A percentile compares a stretch with the other conserved stretches of the same genome.
Evolutionary conservation across 331 rosid genomes (phyloP).

Genomic region (Telfairia occidentalis): DNA sequence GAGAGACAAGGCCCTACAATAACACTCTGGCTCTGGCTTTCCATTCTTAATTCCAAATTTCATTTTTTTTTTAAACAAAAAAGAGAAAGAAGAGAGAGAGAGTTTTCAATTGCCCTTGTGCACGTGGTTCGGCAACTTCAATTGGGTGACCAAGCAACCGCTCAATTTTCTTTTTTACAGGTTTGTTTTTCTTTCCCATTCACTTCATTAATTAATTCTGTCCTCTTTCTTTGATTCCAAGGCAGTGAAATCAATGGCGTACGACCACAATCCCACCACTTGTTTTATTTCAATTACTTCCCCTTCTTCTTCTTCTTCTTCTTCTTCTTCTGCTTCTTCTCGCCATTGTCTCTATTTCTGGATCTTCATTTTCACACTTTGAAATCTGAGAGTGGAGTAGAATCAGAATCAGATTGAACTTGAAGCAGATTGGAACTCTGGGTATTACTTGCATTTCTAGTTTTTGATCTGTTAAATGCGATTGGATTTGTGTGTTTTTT

Average conservation of each 20-base stretch:
- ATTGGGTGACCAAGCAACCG: slow-evolving; percentile 42
- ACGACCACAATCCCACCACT: slow-evolving; percentile 24
- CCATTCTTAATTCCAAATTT: not conserved
- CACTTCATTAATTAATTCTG: not conserved
- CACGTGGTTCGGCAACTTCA: slow-evolving; percentile 67
- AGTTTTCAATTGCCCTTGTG: slow-evolving; percentile 26
- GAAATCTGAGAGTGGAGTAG: not conserved
- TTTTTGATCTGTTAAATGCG: slow-evolving; percentile 9
- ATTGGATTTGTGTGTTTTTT: slow-evolving; percentile 8
- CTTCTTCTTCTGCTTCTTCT: slow-evolving; percentile 14
- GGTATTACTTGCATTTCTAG: slow-evolving; percentile 18
- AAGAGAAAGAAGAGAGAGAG: slow-evolving; percentile 18
- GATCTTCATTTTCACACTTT: slow-evolving; percentile 24
- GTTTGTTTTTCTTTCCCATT: not conserved
- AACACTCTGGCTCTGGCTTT: not conserved
- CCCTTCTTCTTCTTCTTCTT: slow-evolving; percentile 26
- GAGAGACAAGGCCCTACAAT: slow-evolving; percentile 37
- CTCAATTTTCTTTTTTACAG: slow-evolving; percentile 16
- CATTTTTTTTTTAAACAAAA: not conserved
- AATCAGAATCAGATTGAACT: not conserved
- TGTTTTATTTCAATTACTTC: slow-evolving; percentile 23
- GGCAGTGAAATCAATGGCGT: slow-evolving; percentile 21
- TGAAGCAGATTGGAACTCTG: not conserved
- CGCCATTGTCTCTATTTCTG: slow-evolving; percentile 17
- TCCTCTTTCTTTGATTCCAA: slow-evolving; percentile 42